These are phyloP conservation scores for Fusarium circinatum DNA, from an alignment of 2,329 filamentous ascomycete genomes.

Conservation along the genomic window DNA sequence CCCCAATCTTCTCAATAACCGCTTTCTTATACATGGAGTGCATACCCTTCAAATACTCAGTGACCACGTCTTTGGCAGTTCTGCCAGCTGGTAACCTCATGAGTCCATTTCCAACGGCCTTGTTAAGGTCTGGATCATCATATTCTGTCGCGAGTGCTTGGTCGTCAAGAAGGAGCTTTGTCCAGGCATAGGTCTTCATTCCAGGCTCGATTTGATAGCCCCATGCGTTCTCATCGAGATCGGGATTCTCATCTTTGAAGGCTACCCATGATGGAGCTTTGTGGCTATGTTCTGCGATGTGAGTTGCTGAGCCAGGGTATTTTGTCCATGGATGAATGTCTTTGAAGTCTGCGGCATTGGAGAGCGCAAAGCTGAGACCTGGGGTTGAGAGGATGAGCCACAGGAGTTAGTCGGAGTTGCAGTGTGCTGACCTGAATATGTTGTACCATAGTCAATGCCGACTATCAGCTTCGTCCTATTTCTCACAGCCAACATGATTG, in stretches of 20 bases:
- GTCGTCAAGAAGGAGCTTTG: background rate
- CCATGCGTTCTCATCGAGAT: background rate
- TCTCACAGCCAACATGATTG: background rate
- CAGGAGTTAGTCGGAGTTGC: rapidly evolving
- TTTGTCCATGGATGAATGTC: background rate
- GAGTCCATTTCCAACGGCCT: background rate
- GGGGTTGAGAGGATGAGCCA: no score
- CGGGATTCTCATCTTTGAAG: background rate
- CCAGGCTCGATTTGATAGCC: background rate
- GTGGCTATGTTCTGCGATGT: background rate
- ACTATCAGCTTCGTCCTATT: background rate
- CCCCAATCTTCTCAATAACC: rapidly evolving
- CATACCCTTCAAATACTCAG: background rate
- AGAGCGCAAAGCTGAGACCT: background rate
- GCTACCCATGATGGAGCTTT: background rate
- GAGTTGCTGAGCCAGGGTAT: background rate
- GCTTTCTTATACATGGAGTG: background rate
- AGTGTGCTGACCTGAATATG: background rate
- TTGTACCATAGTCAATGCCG: background rate
- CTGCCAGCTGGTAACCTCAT: background rate
- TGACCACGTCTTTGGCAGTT: background rate
- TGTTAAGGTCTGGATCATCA: background rate
- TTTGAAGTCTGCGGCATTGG: background rate
- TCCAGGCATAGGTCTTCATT: background rate
- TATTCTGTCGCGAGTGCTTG: background rate